phyloP scores from a whole-genome alignment of 805 yeast genomes.

The Saturnispora sekii region DNA sequence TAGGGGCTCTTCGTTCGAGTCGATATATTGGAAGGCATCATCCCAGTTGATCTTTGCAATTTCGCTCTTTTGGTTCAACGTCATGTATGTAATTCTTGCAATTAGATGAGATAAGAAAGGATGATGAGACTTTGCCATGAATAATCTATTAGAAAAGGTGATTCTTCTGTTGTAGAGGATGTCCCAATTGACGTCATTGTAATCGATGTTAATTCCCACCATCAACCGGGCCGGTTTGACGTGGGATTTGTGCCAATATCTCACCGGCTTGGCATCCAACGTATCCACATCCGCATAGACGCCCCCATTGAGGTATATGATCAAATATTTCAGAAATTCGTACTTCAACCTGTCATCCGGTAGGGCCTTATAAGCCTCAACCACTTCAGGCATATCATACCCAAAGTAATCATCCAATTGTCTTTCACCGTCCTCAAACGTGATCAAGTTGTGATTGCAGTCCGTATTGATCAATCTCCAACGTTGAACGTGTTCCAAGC shows the following conservation, averaged over 20 bases:
- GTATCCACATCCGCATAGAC: conserved; percentile 56
- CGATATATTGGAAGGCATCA: conserved; percentile 22
- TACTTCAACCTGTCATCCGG: conserved; percentile 43
- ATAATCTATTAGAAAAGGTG: conserved; percentile 22
- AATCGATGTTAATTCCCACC: conserved; percentile 25
- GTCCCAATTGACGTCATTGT: conserved; percentile 26
- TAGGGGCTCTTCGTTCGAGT: conserved; percentile 27
- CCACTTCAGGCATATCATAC: conserved; percentile 38
- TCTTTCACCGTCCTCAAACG: conserved; percentile 23
- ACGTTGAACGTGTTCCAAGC: conserved; percentile 25
- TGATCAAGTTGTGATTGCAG: conserved; percentile 23
- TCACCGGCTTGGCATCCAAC: conserved; percentile 38
- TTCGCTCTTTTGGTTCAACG: conserved; percentile 18
- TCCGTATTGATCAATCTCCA: conserved; percentile 26
- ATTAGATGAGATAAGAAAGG: conserved; percentile 27
- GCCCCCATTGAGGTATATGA: conserved; percentile 47
- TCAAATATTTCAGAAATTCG: conserved; percentile 48
- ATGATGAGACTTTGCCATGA: conserved; percentile 26
- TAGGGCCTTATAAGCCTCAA: conserved; percentile 38
- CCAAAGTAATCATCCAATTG: conserved; percentile 21
- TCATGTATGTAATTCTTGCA: conserved; percentile 24
- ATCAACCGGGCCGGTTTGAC: conserved; percentile 17
- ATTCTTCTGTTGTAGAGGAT: conserved; percentile 25
- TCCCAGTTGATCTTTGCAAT: conserved; percentile 23
- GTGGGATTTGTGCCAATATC: conserved; percentile 22